Conservation (phyloP, 768 basidiomycete genomes). For the Serendipita sp. region DNA sequence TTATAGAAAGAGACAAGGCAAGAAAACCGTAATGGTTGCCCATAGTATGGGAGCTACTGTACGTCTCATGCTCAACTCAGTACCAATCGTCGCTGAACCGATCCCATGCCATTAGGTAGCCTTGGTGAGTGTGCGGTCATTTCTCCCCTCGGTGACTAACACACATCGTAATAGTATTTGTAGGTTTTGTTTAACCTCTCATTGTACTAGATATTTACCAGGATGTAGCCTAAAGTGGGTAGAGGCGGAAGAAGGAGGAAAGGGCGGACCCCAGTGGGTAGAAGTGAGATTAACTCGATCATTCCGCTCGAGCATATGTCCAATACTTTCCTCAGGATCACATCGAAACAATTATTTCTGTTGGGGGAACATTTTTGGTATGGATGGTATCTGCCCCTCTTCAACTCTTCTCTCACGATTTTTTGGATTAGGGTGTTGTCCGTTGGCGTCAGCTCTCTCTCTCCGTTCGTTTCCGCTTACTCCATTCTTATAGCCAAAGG, state of each 20-base stretch:
- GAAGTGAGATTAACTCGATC: constrained; percentile 38
- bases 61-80: neutral
- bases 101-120: constrained; percentile 22
- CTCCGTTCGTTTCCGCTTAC: neutral
- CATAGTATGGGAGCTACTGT: constrained; percentile 82
- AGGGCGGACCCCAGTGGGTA: constrained; percentile 78
- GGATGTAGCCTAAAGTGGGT: constrained; percentile 80
- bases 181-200: constrained; percentile 25
- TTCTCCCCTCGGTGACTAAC: neutral
- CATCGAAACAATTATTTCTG: constrained; percentile 67
- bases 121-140: constrained; percentile 27
- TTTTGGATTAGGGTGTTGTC: constrained; percentile 7
- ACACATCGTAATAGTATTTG: constrained; percentile 52
- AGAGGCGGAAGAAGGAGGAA: constrained; percentile 66
- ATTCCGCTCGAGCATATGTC: neutral
- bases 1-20: constrained; percentile 45
- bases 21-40: constrained; percentile 68
- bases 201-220: neutral
- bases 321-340: constrained; percentile 37
- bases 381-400: constrained; percentile 14
- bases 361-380: constrained; percentile 79
- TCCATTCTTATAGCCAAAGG: constrained; percentile 51
- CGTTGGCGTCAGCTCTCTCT: neutral
- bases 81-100: no score
- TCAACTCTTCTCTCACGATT: neutral